Conservation (phyloP, 2,329 filamentous ascomycete genomes). For the Hymenoscyphus occultus region DNA sequence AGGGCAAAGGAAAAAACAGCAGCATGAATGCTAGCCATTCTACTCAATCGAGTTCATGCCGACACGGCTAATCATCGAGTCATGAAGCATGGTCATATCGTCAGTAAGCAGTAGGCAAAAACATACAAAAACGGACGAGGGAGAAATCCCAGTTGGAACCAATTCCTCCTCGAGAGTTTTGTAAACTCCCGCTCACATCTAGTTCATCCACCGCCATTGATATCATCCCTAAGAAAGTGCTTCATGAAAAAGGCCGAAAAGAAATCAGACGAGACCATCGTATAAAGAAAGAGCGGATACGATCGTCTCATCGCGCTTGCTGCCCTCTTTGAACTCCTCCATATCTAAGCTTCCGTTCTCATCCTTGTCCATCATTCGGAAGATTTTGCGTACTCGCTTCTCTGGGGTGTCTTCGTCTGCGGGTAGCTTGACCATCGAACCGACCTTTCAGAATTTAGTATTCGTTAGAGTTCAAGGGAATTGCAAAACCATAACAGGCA, state of each 20-base stretch:
- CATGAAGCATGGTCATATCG: slow-evolving; percentile 8
- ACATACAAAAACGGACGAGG: slow-evolving; percentile 10
- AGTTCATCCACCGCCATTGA: not conserved
- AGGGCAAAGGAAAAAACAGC: not conserved
- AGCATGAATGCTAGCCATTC: not conserved
- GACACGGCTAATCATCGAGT: slow-evolving; percentile 1
- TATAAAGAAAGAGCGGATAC: slow-evolving; percentile 95
- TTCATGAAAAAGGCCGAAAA: not conserved
- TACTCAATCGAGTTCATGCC: not conserved
- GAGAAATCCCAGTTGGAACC: slow-evolving; percentile 3
- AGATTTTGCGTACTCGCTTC: slow-evolving; percentile 97
- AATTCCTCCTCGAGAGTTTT: not conserved
- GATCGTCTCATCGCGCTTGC: slow-evolving; percentile 97
- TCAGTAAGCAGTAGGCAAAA: slow-evolving; percentile 4
- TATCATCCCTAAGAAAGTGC: not conserved
- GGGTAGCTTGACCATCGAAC: slow-evolving; percentile 97
- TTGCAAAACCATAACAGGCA: not conserved
- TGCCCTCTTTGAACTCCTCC: slow-evolving; percentile 98
- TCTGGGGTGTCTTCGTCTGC: slow-evolving; percentile 99
- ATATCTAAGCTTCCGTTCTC: slow-evolving; percentile 97
- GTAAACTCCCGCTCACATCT: slow-evolving; percentile 1
- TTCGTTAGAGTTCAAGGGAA: not conserved
- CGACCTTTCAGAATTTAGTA: slow-evolving; percentile 60
- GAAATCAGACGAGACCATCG: slow-evolving; percentile 77
- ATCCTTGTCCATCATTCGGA: slow-evolving; percentile 99